Base-by-base conservation (phyloP, 1,284 basidiomycete genomes). In the Caloboletus firmus region DNA sequence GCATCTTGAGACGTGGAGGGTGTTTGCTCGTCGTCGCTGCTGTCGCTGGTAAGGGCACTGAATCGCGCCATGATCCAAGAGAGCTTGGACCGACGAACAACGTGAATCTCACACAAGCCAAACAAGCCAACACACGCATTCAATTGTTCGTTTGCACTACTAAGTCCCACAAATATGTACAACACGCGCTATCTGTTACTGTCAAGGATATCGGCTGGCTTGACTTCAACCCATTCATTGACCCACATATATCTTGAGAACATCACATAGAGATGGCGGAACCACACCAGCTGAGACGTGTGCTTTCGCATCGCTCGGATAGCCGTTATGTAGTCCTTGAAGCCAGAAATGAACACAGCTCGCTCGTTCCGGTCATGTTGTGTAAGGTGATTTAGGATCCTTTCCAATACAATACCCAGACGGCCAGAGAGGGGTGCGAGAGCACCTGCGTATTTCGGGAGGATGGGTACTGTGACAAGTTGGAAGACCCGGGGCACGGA, bases 241-340 rank as follows among this genome's bases (percentile, higher is more conserved):
- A 91, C 84, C 93, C 93, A 97, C 88, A 97, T 89, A 66, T 96
- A 94, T 57, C 89, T 79, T 31, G 92, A 95, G 64, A 89, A 89
- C n/a, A 72, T 59, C 32, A 96, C 78, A 65, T 95, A 94, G 46
- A 95, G 73, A 81, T 86, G 92, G 45, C 95, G 81, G 74, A 95
- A 97, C 95, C 95, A 97, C 22, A 87, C 82, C 59, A 93, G 73
- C 75, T 98, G 95, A 52, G 83, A 85, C 52, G 72, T 56, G 66
- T 98, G 95, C 56, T 80, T 72, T 56, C 73, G 72, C 86, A 96
- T 95, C 2, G 93, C 93, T 15, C 69, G 64, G 15, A 91, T 67
- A 1, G 87, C 83, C 11, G 65, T 74, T 43, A 72, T 37, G 65
- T 91, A 96, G 51, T 81, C 81, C 24, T 58, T 51, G 30, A 80